These are phyloP conservation scores for Ascodesmis nigricans DNA, from an alignment of 495 filamentous ascomycete species.

Conservation along the genomic window DNA sequence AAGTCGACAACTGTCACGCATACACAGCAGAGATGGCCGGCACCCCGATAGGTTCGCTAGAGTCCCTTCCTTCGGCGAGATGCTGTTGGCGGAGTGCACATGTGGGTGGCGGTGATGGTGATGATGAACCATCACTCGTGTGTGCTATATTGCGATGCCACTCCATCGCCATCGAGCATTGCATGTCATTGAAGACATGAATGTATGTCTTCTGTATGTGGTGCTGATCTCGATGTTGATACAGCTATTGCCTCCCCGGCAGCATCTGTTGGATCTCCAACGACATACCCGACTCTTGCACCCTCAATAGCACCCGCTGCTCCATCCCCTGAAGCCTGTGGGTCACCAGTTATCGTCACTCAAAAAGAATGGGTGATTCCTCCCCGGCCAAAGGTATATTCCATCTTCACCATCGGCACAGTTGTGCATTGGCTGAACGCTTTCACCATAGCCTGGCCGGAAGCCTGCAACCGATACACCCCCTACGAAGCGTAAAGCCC, in stretches of 20 bases:
- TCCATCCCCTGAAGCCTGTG: neutral
- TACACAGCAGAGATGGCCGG: no score
- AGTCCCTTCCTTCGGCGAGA: no score
- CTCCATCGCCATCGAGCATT: no score
- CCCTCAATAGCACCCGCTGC: conserved; percentile 8
- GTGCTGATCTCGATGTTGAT: no score
- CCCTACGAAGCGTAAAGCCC: conserved; percentile 75
- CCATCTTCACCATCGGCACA: neutral
- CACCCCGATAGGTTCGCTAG: no score
- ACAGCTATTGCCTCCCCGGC: conserved; percentile 20
- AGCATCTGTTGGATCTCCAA: conserved; percentile 18
- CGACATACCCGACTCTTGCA: conserved; percentile 13
- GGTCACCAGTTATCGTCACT: conserved; percentile 28
- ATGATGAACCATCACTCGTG: no score
- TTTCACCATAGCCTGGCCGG: conserved; percentile 39
- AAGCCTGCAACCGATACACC: conserved; percentile 83
- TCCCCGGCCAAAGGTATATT: conserved; percentile 44
- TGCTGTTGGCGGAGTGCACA: no score
- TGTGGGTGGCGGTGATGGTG: no score
- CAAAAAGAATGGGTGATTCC: conserved; percentile 76
- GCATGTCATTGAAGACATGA: no score
- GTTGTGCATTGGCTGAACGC: conserved; percentile 1
- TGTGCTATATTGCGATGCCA: no score
- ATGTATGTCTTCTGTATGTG: no score
- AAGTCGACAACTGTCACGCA: no score